A percentile compares a stretch with the other conserved stretches of the same genome.
Evolutionary conservation across 371 early-diverging fungal genomes (phyloP).

Genomic region (Mucor mucedo): DNA sequence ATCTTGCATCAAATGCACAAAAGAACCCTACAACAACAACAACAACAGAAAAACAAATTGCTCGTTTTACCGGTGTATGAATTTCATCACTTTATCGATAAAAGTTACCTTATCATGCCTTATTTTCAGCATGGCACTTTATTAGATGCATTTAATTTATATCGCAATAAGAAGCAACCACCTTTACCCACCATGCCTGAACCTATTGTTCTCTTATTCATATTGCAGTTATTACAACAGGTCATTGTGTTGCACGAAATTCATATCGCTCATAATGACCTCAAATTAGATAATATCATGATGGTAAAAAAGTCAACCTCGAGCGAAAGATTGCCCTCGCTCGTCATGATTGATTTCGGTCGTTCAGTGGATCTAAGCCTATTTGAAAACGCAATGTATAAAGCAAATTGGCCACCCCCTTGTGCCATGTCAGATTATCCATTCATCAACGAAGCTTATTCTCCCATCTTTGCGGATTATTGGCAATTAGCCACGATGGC

Average conservation of each 20-base stretch:
- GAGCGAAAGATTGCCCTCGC: slow-evolving; percentile 4
- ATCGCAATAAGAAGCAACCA: slow-evolving; percentile 8
- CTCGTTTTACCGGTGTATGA: slow-evolving; percentile 4
- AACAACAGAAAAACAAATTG: neutral
- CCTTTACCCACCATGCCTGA: slow-evolving; percentile 36
- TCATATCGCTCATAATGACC: slow-evolving; percentile 50
- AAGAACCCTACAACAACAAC: neutral
- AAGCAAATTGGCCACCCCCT: slow-evolving; percentile 41
- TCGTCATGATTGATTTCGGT: slow-evolving; percentile 56
- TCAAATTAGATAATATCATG: slow-evolving; percentile 57
- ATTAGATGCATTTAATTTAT: slow-evolving; percentile 37
- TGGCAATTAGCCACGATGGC: slow-evolving; percentile 47
- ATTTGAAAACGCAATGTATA: slow-evolving; percentile 17
- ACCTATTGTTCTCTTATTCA: slow-evolving; percentile 38
- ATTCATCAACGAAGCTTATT: slow-evolving; percentile 20
- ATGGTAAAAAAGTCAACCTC: slow-evolving; percentile 2
- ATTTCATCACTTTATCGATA: slow-evolving; percentile 32
- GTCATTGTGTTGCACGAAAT: slow-evolving; percentile 34
- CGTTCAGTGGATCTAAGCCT: slow-evolving; percentile 39
- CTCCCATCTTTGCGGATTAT: slow-evolving; percentile 44
- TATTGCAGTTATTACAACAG: slow-evolving; percentile 29
- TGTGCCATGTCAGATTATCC: slow-evolving; percentile 28
- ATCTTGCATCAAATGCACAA: slow-evolving; percentile 34
- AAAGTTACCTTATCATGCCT: slow-evolving; percentile 40
- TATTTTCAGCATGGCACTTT: slow-evolving; percentile 37